These are phyloP conservation scores for Physocladia obscura DNA, from an alignment of 192 early-diverging fungal species.

Conservation along the genomic window DNA sequence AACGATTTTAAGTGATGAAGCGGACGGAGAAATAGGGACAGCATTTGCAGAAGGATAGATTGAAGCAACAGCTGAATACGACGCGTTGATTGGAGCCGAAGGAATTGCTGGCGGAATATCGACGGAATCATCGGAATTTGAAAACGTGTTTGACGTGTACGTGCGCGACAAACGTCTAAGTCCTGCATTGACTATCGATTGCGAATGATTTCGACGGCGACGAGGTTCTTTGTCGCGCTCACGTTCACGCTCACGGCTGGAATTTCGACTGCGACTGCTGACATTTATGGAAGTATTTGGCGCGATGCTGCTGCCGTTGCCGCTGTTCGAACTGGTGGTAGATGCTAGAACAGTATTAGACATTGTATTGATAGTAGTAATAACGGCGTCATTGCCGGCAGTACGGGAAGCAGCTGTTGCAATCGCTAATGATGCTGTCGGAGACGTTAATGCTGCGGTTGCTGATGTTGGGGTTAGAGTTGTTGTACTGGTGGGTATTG, in stretches of 20 bases:
- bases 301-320: too few species aligned
- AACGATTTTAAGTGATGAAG: constrained; percentile 20
- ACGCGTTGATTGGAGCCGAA: not conserved
- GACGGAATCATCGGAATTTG: not conserved
- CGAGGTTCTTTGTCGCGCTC: not conserved
- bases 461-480: too few species aligned
- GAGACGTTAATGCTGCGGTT: not conserved
- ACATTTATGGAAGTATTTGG: too few species aligned
- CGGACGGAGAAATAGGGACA: not conserved
- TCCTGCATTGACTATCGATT: not conserved
- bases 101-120: not conserved
- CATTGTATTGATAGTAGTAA: too few species aligned
- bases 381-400: not conserved
- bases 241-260: not conserved
- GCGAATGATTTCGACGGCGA: not conserved
- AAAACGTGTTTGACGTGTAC: not conserved
- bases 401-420: not conserved
- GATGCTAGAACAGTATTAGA: too few species aligned
- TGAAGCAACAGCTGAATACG: not conserved
- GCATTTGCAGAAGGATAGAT: not conserved
- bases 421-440: not conserved
- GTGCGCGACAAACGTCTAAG: not conserved
- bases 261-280: not conserved
- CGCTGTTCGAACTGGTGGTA: too few species aligned
- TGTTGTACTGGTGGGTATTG: too few species aligned